A percentile compares a stretch with the other conserved stretches of the same genome.
phyloP scores from a whole-genome alignment of 1,284 basidiomycete species.

The Coriolopsis trogii region DNA sequence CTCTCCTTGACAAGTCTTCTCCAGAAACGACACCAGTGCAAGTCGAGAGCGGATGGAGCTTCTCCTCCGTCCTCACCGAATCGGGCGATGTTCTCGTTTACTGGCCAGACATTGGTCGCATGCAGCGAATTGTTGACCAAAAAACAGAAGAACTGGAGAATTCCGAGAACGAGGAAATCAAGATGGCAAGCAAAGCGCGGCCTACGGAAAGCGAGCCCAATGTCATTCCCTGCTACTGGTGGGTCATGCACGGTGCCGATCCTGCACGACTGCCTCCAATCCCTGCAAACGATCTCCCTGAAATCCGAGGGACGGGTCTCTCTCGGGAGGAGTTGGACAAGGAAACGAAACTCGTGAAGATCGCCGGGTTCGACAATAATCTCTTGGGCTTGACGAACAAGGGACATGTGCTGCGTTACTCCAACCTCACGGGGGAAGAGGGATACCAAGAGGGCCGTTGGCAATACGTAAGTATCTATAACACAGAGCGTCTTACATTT shows the following conservation, averaged over 20 bases:
- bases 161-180: constrained; percentile 32
- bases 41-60: constrained; percentile 82
- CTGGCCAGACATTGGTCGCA: constrained; percentile 64
- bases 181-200: constrained; percentile 33
- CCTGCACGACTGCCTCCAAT: constrained; percentile 51
- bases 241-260: constrained; percentile 51
- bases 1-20: constrained; percentile 46
- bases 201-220: constrained; percentile 36
- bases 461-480: constrained; percentile 67
- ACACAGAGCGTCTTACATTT: neutral
- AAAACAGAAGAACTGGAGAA: constrained; percentile 52
- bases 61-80: constrained; percentile 70
- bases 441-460: constrained; percentile 50
- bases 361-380: constrained; percentile 70
- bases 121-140: constrained; percentile 40
- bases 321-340: constrained; percentile 36
- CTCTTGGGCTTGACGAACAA: constrained; percentile 78
- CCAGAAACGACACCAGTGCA: constrained; percentile 60
- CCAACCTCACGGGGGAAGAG: constrained; percentile 44
- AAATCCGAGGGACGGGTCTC: constrained; percentile 41
- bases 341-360: constrained; percentile 65
- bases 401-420: constrained; percentile 73
- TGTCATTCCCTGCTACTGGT: constrained; percentile 61
- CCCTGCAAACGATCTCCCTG: constrained; percentile 41
- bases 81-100: constrained; percentile 75